Evolutionary conservation across 2,329 filamentous ascomycete species (phyloP).

Genomic region (Pseudonectria buxi): DNA sequence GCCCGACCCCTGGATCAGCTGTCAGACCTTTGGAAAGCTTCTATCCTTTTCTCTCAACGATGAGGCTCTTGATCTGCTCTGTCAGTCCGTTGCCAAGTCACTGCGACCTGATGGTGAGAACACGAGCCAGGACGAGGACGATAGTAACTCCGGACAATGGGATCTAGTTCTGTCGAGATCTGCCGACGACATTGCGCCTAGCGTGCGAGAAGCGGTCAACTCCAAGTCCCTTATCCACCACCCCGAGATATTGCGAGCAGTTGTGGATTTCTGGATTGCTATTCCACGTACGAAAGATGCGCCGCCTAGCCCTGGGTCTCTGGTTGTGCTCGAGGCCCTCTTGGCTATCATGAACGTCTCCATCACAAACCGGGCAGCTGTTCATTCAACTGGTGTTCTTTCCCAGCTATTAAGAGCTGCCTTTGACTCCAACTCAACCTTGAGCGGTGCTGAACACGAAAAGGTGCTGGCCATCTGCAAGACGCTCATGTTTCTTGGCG

Average conservation of each 20-base stretch:
- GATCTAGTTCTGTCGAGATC: conserved; percentile 31
- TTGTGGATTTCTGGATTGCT: conserved; percentile 58
- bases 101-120: conserved; percentile 26
- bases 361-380: conserved; percentile 59
- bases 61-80: conserved; percentile 64
- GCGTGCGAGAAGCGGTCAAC: conserved; percentile 43
- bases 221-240: conserved; percentile 49
- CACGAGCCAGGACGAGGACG: conserved; percentile 18
- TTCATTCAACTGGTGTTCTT: conserved; percentile 67
- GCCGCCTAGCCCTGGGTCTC: conserved; percentile 46
- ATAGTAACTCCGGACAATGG: conserved; percentile 31
- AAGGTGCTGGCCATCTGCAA: conserved; percentile 62
- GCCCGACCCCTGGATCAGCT: conserved; percentile 60
- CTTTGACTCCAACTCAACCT: conserved; percentile 45
- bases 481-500: conserved; percentile 65
- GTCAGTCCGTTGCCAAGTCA: conserved; percentile 42
- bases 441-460: conserved; percentile 49
- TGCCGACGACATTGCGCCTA: conserved; percentile 30
- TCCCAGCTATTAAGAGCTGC: conserved; percentile 58
- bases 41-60: conserved; percentile 76
- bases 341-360: conserved; percentile 52
- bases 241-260: conserved; percentile 55
- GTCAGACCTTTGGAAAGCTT: conserved; percentile 75
- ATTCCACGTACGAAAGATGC: conserved; percentile 43
- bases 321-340: conserved; percentile 61